Percentiles rank a stretch among this genome's conserved stretches.
Evolutionary conservation across 192 early-diverging fungal species (phyloP).

Genomic region (Radiomyces spectabilis): DNA sequence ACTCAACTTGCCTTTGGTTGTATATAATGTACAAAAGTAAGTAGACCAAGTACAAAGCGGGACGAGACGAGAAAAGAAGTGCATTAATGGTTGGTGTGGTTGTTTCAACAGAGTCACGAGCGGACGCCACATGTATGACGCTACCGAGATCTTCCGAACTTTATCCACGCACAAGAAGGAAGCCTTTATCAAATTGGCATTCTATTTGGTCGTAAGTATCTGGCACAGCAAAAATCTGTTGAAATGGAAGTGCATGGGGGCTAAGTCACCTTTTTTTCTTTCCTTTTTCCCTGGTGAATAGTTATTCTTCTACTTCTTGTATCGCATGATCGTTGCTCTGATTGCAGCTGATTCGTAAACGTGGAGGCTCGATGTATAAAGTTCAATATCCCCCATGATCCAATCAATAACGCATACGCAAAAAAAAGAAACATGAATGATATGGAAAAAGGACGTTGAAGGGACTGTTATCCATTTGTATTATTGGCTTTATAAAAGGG

Average conservation of each 20-base stretch:
- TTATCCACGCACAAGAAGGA: constrained; percentile 91
- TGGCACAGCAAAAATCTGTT: neutral
- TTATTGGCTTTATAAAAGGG: too few relatives aligned
- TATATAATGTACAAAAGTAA: constrained; percentile 85
- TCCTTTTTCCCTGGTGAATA: neutral
- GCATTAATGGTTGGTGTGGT: too few relatives aligned
- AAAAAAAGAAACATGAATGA: too few relatives aligned
- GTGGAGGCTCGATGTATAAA: neutral
- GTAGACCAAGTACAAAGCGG: constrained; percentile 1
- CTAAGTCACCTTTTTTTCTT: neutral
- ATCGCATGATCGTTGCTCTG: constrained; percentile 46
- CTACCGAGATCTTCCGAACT: constrained; percentile 97
- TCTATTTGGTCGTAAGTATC: constrained; percentile 74
- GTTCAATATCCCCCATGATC: too few relatives aligned
- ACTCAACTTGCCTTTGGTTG: constrained; percentile 81
- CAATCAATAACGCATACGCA: too few relatives aligned
- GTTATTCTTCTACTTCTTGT: constrained; percentile 87
- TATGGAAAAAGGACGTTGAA: too few relatives aligned
- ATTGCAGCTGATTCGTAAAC: constrained; percentile 33
- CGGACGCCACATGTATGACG: constrained; percentile 90
- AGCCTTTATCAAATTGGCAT: constrained; percentile 94
- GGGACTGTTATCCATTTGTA: too few relatives aligned
- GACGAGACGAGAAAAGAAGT: constrained; percentile 7
- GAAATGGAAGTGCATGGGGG: too few relatives aligned
- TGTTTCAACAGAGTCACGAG: constrained; percentile 59